Evolutionary conservation across 2,329 filamentous ascomycete species (phyloP).

Genomic region (Colletotrichum sp.): DNA sequence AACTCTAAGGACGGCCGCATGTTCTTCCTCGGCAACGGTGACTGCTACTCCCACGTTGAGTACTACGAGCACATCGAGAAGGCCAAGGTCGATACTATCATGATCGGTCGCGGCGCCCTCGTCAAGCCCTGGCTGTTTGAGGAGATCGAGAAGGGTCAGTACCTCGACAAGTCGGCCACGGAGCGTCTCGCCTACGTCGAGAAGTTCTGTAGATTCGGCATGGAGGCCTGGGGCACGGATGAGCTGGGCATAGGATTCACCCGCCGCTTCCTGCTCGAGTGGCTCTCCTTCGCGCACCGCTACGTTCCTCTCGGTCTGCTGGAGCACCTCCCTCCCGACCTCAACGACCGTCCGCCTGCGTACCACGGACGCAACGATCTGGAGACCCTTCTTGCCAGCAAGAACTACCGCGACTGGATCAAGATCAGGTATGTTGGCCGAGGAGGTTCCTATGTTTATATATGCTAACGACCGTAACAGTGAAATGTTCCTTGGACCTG

Average conservation of each 20-base stretch:
- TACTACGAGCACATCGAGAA: constrained; percentile 81
- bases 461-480: constrained; percentile 48
- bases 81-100: constrained; percentile 86
- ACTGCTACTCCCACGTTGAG: constrained; percentile 92
- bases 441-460: background rate
- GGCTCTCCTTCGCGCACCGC: constrained; percentile 90
- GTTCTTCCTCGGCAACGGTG: constrained; percentile 95
- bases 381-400: constrained; percentile 90
- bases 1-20: constrained; percentile 70
- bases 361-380: constrained; percentile 87
- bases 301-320: constrained; percentile 91
- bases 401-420: constrained; percentile 97
- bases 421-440: constrained; percentile 78
- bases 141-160: constrained; percentile 90
- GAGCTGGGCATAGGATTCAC: constrained; percentile 93
- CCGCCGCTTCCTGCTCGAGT: constrained; percentile 90
- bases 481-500: constrained; percentile 96
- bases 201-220: constrained; percentile 86
- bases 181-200: constrained; percentile 88
- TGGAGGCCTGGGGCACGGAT: constrained; percentile 95
- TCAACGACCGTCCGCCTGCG: constrained; percentile 88
- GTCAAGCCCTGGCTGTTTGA: constrained; percentile 99
- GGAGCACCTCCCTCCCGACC: constrained; percentile 83
- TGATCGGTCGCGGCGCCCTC: constrained; percentile 94
- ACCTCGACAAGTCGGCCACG: constrained; percentile 90